phyloP scores from a whole-genome alignment of 73 alveolate species.

The Durusdinium trenchii region DNA sequence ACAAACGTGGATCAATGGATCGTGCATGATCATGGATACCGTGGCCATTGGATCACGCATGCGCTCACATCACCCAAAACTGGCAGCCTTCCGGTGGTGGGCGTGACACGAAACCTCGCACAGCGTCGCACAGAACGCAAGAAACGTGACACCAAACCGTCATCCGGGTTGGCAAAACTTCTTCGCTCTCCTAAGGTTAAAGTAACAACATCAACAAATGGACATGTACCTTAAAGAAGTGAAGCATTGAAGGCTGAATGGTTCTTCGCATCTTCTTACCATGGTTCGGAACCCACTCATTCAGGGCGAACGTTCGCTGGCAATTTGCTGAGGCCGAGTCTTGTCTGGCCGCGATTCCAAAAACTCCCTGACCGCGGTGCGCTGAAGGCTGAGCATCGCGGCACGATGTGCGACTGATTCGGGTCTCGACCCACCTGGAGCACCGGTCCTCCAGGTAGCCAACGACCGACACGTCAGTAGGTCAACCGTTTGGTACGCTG shows the following conservation, averaged over 20 bases:
- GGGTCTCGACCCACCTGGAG: too few relatives aligned
- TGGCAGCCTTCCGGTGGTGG: constrained; percentile 69
- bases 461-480: too few relatives aligned
- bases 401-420: too few relatives aligned
- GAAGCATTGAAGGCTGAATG: background rate
- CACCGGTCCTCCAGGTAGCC: too few relatives aligned
- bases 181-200: too few relatives aligned
- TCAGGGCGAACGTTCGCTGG: background rate
- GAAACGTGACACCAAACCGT: background rate
- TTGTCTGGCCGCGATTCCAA: constrained; percentile 78
- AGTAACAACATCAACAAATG: too few relatives aligned
- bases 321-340: background rate
- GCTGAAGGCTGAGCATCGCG: background rate
- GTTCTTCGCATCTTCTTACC: background rate
- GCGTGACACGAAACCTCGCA: constrained; percentile 51
- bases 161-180: too few relatives aligned
- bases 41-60: background rate
- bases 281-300: background rate
- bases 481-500: too few relatives aligned
- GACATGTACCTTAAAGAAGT: too few relatives aligned
- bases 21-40: too few relatives aligned
- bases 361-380: constrained; percentile 28
- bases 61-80: background rate
- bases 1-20: too few relatives aligned
- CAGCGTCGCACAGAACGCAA: background rate